Evolutionary conservation across 2,329 filamentous ascomycete species (phyloP).

Genomic region (Fusarium coicis): DNA sequence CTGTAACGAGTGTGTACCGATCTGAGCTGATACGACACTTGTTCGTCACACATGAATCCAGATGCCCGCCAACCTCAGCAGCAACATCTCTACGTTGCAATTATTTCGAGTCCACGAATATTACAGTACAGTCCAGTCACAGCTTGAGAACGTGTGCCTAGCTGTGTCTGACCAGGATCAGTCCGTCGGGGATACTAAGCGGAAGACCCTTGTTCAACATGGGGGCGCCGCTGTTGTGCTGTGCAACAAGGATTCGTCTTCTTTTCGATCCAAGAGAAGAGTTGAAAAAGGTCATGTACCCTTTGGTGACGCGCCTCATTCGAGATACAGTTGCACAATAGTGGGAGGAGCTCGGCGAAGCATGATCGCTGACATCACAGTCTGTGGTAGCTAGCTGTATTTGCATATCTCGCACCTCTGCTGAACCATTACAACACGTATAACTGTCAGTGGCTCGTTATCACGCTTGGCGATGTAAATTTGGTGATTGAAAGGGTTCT

Average conservation of each 20-base stretch:
- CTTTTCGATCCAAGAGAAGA: background rate
- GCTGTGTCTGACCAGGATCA: constrained; percentile 29
- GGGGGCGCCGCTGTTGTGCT: constrained; percentile 26
- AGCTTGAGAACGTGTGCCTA: constrained; percentile 16
- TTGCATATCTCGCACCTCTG: constrained; percentile 10
- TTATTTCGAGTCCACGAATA: constrained; percentile 19
- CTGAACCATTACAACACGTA: background rate
- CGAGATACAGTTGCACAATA: constrained; percentile 15
- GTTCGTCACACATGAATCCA: background rate
- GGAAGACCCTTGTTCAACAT: constrained; percentile 37
- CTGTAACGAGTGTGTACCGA: background rate
- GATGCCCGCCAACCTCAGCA: constrained; percentile 5
- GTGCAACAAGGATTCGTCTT: constrained; percentile 10
- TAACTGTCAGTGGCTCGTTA: background rate
- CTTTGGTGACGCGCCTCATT: constrained; percentile 28
- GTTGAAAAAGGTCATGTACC: constrained; percentile 13
- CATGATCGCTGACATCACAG: constrained; percentile 43
- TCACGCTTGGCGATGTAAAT: constrained; percentile 12
- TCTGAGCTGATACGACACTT: background rate
- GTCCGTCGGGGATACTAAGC: constrained; percentile 25
- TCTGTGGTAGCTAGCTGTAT: background rate
- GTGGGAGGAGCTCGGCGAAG: constrained; percentile 11
- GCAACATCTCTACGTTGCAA: background rate
- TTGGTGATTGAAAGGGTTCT: background rate
- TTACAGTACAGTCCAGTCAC: background rate